These are phyloP conservation scores for Ophiognomonia clavigignenti-juglandacearum DNA, from an alignment of 2,329 filamentous ascomycete genomes.

Conservation along the genomic window DNA sequence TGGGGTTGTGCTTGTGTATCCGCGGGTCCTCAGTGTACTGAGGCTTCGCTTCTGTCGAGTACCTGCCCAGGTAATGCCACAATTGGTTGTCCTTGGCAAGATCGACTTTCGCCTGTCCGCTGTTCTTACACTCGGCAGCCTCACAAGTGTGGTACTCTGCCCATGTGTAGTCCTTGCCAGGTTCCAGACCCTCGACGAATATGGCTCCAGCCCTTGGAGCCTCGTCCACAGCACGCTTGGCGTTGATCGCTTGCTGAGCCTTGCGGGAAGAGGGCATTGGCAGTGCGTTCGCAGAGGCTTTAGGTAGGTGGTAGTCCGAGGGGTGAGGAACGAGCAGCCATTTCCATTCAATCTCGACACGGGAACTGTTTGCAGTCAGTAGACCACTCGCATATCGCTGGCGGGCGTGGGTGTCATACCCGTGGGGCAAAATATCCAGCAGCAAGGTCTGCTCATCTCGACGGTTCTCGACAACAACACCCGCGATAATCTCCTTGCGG, in stretches of 20 bases:
- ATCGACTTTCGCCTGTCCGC: slow-evolving; percentile 64
- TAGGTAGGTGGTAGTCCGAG: slow-evolving; percentile 66
- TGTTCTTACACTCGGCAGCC: slow-evolving; percentile 39
- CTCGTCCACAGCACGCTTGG: slow-evolving; percentile 57
- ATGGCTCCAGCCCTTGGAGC: slow-evolving; percentile 60
- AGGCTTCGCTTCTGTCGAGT: slow-evolving; percentile 83
- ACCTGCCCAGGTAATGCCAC: slow-evolving; percentile 83
- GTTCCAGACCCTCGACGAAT: slow-evolving; percentile 49
- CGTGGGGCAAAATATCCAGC: slow-evolving; percentile 78
- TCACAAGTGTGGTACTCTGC: slow-evolving; percentile 71
- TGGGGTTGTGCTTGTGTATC: slow-evolving; percentile 57
- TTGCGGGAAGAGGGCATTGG: slow-evolving; percentile 62
- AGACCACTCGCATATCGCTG: slow-evolving; percentile 4
- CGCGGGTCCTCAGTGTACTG: slow-evolving; percentile 80
- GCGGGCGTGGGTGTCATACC: slow-evolving; percentile 48
- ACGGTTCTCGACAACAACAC: slow-evolving; percentile 79
- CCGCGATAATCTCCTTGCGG: slow-evolving; percentile 85
- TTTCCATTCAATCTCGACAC: slow-evolving; percentile 78
- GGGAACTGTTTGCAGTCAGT: slow-evolving; percentile 55
- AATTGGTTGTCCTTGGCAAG: slow-evolving; percentile 68
- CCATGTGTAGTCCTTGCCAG: slow-evolving; percentile 53
- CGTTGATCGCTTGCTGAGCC: slow-evolving; percentile 63
- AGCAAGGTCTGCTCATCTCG: slow-evolving; percentile 69
- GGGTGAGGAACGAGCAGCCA: slow-evolving; percentile 72
- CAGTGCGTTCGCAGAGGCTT: slow-evolving; percentile 67